These are phyloP conservation scores for Sporisorium scitamineum DNA, from an alignment of 1,284 basidiomycete genomes.

Conservation along the genomic window DNA sequence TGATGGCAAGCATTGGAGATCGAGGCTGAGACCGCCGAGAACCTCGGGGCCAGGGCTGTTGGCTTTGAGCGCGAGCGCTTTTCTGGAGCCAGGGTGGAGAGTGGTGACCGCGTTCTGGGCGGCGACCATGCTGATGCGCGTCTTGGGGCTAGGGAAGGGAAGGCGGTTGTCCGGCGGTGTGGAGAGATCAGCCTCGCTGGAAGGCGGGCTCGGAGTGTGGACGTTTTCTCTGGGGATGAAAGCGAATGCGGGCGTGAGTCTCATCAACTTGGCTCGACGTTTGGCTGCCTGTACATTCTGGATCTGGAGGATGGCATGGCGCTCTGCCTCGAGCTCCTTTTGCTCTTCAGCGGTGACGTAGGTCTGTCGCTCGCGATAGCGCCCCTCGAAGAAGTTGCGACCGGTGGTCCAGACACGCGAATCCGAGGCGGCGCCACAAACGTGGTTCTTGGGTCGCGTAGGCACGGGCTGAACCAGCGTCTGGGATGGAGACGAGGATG, in stretches of 20 bases:
- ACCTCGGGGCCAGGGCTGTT: conserved; percentile 54
- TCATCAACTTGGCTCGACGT: conserved; percentile 55
- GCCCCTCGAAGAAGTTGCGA: conserved; percentile 33
- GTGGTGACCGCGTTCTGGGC: conserved; percentile 18
- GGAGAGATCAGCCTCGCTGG: conserved; percentile 31
- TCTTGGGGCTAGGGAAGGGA: conserved; percentile 46
- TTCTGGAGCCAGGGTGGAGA: conserved; percentile 54
- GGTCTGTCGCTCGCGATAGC: conserved; percentile 36
- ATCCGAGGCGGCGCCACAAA: conserved; percentile 47
- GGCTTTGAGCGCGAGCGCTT: conserved; percentile 55
- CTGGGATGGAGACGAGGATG: conserved; percentile 13
- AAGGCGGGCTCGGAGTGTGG: conserved; percentile 49
- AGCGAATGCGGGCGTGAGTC: conserved; percentile 56
- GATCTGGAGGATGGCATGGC: conserved; percentile 43
- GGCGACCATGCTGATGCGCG: conserved; percentile 18
- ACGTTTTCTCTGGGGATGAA: conserved; percentile 7
- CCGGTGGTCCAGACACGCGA: conserved; percentile 43
- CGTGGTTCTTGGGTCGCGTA: conserved; percentile 45
- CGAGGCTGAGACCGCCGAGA: conserved; percentile 56
- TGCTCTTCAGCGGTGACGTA: conserved; percentile 33
- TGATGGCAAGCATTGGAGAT: conserved; percentile 57
- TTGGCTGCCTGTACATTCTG: conserved; percentile 52
- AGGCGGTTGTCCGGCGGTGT: conserved; percentile 38
- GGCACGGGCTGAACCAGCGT: conserved; percentile 29
- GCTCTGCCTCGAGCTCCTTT: conserved; percentile 38